Evolutionary conservation across 768 basidiomycete genomes (phyloP).

Genomic region (Naganishia onofrii): DNA sequence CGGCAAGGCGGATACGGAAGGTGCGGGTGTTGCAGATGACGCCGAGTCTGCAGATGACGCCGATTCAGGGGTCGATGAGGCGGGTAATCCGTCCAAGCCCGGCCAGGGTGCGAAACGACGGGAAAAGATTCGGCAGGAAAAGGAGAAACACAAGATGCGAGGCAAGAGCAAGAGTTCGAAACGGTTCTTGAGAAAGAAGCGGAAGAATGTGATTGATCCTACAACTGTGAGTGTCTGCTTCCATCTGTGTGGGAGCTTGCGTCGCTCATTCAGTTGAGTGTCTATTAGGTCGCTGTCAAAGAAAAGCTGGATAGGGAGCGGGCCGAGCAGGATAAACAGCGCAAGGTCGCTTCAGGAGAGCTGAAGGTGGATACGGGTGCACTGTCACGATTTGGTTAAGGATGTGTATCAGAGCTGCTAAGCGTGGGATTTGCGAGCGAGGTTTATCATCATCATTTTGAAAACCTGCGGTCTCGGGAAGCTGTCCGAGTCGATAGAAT

Average conservation of each 20-base stretch:
- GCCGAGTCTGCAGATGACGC: slow-evolving; percentile 59
- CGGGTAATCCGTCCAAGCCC: slow-evolving; percentile 50
- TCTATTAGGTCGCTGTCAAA: slow-evolving; percentile 58
- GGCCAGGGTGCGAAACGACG: slow-evolving; percentile 51
- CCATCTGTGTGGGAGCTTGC: not conserved
- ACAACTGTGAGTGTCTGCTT: slow-evolving; percentile 52
- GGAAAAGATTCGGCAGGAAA: slow-evolving; percentile 53
- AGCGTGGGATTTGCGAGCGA: not conserved
- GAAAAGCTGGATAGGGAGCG: slow-evolving; percentile 65
- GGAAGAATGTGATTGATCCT: slow-evolving; percentile 92
- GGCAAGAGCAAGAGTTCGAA: slow-evolving; percentile 80
- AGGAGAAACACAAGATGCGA: slow-evolving; percentile 71
- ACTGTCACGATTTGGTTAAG: slow-evolving; percentile 29
- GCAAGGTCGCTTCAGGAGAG: slow-evolving; percentile 31
- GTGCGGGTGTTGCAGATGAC: slow-evolving; percentile 59
- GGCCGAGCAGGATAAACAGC: slow-evolving; percentile 53
- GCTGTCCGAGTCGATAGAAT: no score
- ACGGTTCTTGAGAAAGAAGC: slow-evolving; percentile 78
- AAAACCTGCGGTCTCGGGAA: not conserved
- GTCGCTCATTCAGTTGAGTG: not conserved
- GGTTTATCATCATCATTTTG: not conserved
- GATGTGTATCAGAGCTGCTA: not conserved
- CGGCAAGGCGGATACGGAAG: slow-evolving; percentile 59
- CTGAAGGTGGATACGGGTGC: slow-evolving; percentile 33
- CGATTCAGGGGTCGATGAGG: slow-evolving; percentile 44